Base-by-base conservation (phyloP, 75 land plant species). In the Cryptomeria japonica region DNA sequence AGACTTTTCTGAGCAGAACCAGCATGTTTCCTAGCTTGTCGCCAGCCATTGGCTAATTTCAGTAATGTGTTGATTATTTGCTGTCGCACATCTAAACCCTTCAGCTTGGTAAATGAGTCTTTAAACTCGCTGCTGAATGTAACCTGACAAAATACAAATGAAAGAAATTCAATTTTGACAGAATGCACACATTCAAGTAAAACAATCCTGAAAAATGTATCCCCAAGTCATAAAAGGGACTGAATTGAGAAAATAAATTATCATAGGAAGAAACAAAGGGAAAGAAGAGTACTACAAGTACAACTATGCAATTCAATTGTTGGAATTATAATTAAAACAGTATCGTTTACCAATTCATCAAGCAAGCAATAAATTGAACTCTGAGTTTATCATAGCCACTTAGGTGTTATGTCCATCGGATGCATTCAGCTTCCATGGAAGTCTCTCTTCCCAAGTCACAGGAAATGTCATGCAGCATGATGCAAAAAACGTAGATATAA, bases 11-110 rank as follows among this genome's bases (percentile, higher is more conserved):
- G 70, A 34, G 87, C 47, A 18, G 34, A 16, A 19, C 42, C 88
- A 18, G 83, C 56, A 79, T 42, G 80, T 64, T 34, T 83, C 47
- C 44, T 88, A 49, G 88, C 85, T 19, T 93, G 90, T 12, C 93
- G 87, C 92, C 93, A 92, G 0, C 95, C 96, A 87, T 77, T 87
- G 42, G 95, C 91, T 84, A 95, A 87, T n/a, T 87, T 91, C 77
- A 93, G 84, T 39, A 80, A 28, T 11, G 92, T 80, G 32, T 91
- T 87, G 1, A 94, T 87, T 34, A 91, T 87, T 37, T 83, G 75
- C 64, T 87, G 89, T 51, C 86, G 94, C 0, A 47, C 58, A 5
- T 68, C 61, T 15, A 83, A 14, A 53, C 83, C 73, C 73, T 53
- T 89, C 53, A 95, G 1, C 39, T 86, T 89, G 46, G 39, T 42